A percentile compares a stretch with the other conserved stretches of the same genome.
Conservation (phyloP, 768 basidiomycete species). For the Leccinum ochraceum region DNA sequence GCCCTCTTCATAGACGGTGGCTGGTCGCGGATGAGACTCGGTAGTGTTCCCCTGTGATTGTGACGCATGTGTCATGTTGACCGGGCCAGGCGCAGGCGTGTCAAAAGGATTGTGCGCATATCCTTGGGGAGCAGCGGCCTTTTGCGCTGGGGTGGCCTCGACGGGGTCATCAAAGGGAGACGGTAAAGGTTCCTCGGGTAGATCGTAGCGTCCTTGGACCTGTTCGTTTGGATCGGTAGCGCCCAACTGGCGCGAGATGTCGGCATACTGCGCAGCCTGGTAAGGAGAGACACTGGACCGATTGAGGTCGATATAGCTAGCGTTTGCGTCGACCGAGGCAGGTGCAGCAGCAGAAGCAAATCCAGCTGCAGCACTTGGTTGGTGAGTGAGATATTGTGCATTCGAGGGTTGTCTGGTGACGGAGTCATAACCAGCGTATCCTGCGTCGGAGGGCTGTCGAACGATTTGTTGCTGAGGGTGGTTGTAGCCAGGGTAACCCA, state of each 20-base stretch:
- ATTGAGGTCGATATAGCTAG: conserved; percentile 63
- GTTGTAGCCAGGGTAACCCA: conserved; percentile 28
- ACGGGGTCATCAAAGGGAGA: conserved; percentile 31
- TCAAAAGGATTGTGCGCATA: conserved; percentile 23
- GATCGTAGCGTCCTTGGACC: conserved; percentile 15
- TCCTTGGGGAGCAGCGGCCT: conserved; percentile 38
- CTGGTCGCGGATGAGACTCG: conserved; percentile 40
- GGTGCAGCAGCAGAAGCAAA: conserved; percentile 11
- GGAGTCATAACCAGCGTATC: conserved; percentile 25
- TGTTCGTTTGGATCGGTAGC: conserved; percentile 24
- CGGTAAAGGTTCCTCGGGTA: conserved; percentile 27
- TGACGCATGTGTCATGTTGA: conserved; percentile 12
- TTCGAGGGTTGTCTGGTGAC: conserved; percentile 28
- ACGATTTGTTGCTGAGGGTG: conserved; percentile 27
- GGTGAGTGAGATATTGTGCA: conserved; percentile 22
- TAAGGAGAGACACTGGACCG: conserved; percentile 73
- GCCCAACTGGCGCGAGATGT: conserved; percentile 61
- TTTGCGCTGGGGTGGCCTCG: conserved; percentile 8
- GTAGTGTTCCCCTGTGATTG: conserved; percentile 11
- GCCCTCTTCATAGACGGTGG: conserved; percentile 56
- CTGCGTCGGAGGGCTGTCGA: conserved; percentile 21
- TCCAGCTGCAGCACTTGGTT: conserved; percentile 18
- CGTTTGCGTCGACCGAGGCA: conserved; percentile 21
- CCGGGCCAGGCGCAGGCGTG: conserved; percentile 11
- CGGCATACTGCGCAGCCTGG: conserved; percentile 75